phyloP scores from a whole-genome alignment of 2,329 filamentous ascomycete genomes.

The Hypoxylon sp. region DNA sequence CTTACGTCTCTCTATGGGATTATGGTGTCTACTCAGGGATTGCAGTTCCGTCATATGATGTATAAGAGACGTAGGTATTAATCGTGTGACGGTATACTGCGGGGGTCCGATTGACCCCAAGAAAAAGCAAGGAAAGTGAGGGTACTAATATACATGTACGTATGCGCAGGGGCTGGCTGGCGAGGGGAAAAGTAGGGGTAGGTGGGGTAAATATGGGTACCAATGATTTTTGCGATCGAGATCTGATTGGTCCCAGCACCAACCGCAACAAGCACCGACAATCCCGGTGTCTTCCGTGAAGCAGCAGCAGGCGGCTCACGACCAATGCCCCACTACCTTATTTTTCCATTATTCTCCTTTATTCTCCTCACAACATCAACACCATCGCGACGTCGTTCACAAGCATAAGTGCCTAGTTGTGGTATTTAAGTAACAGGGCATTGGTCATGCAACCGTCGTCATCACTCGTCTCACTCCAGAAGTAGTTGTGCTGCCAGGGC shows the following conservation, averaged over 20 bases:
- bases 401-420: background rate
- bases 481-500: background rate
- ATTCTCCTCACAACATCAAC: background rate
- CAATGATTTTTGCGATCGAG: slow-evolving; percentile 15
- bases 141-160: background rate
- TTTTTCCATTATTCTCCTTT: background rate
- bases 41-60: slow-evolving; percentile 37
- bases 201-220: background rate
- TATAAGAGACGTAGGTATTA: slow-evolving; percentile 10
- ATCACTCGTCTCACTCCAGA: background rate
- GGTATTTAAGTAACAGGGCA: background rate
- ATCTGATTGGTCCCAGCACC: slow-evolving; percentile 24
- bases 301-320: slow-evolving; percentile 1
- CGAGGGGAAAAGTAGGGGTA: slow-evolving; percentile 1
- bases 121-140: background rate
- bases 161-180: background rate
- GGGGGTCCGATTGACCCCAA: slow-evolving; percentile 22
- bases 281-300: slow-evolving; percentile 9
- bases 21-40: slow-evolving; percentile 4
- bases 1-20: slow-evolving; percentile 32
- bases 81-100: slow-evolving; percentile 30
- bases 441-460: background rate
- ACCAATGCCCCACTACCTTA: slow-evolving; percentile 12
- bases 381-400: background rate
- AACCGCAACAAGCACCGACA: no score